phyloP scores from a whole-genome alignment of 2,329 filamentous ascomycete genomes.

The Fusarium fujikuroi region DNA sequence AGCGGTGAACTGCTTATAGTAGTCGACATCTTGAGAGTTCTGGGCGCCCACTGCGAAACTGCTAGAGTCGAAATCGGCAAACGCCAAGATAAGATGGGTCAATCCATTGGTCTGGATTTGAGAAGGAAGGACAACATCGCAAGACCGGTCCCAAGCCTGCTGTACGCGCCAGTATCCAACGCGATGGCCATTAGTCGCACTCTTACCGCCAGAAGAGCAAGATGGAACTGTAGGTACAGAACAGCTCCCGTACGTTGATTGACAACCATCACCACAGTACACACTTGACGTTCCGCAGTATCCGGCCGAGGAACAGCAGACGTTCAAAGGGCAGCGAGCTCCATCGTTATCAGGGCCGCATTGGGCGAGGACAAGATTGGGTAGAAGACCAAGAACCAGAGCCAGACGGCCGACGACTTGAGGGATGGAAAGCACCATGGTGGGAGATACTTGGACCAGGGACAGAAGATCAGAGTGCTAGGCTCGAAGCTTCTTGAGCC shows the following conservation, averaged over 20 bases:
- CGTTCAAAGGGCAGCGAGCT: not conserved
- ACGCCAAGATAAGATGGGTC: not conserved
- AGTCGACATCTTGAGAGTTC: not conserved
- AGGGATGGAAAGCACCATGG: not conserved
- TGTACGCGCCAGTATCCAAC: not conserved
- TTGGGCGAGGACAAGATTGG: not conserved
- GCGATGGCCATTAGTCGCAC: not conserved
- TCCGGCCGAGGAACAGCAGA: not conserved
- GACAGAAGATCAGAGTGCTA: fast-evolving
- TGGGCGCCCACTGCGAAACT: not conserved
- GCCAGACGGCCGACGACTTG: not conserved
- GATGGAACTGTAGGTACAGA: not conserved
- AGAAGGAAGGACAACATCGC: not conserved
- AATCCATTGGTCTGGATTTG: not conserved
- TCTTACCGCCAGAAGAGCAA: not conserved
- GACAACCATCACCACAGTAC: fast-evolving
- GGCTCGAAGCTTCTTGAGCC: not conserved
- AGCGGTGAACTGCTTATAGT: not conserved
- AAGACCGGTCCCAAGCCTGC: not conserved
- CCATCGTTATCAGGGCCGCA: not conserved
- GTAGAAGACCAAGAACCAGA: not conserved
- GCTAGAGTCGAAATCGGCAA: not conserved
- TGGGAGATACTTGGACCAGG: too few relatives aligned
- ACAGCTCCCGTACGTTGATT: not conserved
- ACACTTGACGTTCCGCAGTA: not conserved